A percentile compares a stretch with the other conserved stretches of the same genome.
phyloP scores from a whole-genome alignment of 306 rosid species.

The Lotus japonicus region DNA sequence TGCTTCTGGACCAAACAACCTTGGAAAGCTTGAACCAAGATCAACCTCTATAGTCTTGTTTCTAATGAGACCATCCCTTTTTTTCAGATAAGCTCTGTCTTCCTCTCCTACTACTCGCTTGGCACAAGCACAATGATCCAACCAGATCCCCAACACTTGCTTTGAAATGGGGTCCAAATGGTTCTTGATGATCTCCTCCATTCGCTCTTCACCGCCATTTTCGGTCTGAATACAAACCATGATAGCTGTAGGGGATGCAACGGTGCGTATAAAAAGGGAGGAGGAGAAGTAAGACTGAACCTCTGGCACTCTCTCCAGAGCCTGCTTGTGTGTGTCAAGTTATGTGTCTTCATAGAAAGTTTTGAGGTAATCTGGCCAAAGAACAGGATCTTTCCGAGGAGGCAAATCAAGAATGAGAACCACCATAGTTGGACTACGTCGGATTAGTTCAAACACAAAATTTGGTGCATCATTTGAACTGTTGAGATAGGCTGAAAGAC shows the following conservation, averaged over 20 bases:
- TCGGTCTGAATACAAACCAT: conserved; percentile 37
- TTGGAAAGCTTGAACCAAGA: conserved; percentile 62
- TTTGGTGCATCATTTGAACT: conserved; percentile 72
- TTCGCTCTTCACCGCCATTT: conserved; percentile 31
- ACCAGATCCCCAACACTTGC: conserved; percentile 61
- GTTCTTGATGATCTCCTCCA: conserved; percentile 57
- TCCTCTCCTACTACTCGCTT: conserved; percentile 51
- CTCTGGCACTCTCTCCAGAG: conserved; percentile 55
- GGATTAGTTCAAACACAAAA: conserved; percentile 60
- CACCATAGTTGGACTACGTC: conserved; percentile 56
- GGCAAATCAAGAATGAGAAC: conserved; percentile 66
- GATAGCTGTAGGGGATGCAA: conserved; percentile 54
- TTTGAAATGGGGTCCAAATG: conserved; percentile 50
- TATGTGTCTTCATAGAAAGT: conserved; percentile 70
- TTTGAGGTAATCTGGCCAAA: conserved; percentile 60
- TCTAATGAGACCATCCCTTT: conserved; percentile 58
- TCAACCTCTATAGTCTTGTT: conserved; percentile 67
- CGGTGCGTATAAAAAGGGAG: conserved; percentile 55
- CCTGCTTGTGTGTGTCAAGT: conserved; percentile 44
- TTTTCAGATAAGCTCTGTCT: conserved; percentile 47
- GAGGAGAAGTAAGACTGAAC: conserved; percentile 50
- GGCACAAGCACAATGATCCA: conserved; percentile 66
- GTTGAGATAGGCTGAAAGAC: conserved; percentile 63
- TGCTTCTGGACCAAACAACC: conserved; percentile 65
- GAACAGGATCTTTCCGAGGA: conserved; percentile 63